A percentile compares a stretch with the other conserved stretches of the same genome.
These are phyloP conservation scores for Ophiostoma himal-ulmi DNA, from an alignment of 2,329 filamentous ascomycete genomes.

Conservation along the genomic window DNA sequence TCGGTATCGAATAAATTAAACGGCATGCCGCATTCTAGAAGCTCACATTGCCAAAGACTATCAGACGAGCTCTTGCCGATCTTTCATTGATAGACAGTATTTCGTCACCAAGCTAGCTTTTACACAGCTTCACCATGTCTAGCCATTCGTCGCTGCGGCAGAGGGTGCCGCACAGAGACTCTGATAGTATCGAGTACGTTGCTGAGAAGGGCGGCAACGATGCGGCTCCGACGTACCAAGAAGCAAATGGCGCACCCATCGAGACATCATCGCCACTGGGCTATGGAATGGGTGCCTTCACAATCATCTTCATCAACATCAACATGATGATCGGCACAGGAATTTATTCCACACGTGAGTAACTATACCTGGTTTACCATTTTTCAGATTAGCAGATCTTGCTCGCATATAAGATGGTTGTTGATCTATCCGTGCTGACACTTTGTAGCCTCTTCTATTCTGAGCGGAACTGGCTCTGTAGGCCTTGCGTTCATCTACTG, in stretches of 20 bases:
- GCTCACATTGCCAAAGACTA: neutral
- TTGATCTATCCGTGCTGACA: neutral
- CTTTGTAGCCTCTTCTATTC: conserved; percentile 48
- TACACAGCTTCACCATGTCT: neutral
- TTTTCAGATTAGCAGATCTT: neutral
- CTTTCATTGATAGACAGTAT: neutral
- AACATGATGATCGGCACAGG: conserved; percentile 60
- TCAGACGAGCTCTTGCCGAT: neutral
- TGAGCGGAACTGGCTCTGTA: conserved; percentile 55
- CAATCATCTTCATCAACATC: conserved; percentile 54
- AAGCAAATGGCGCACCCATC: conserved; percentile 56
- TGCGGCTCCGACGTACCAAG: conserved; percentile 37
- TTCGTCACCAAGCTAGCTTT: neutral
- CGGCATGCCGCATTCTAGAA: neutral
- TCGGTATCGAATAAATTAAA: neutral
- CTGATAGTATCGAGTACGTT: conserved; percentile 6
- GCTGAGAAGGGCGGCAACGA: conserved; percentile 27
- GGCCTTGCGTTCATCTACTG: conserved; percentile 60
- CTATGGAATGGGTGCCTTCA: conserved; percentile 50
- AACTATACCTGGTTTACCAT: neutral
- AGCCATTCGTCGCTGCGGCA: neutral
- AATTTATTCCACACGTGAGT: conserved; percentile 57
- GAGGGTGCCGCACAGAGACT: neutral
- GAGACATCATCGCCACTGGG: conserved; percentile 55
- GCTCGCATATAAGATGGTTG: neutral